Evolutionary conservation across 2,329 filamentous ascomycete species (phyloP), one percentile per base, ranked within the genome.

Genomic region (Aspergillus brasiliensis): DNA sequence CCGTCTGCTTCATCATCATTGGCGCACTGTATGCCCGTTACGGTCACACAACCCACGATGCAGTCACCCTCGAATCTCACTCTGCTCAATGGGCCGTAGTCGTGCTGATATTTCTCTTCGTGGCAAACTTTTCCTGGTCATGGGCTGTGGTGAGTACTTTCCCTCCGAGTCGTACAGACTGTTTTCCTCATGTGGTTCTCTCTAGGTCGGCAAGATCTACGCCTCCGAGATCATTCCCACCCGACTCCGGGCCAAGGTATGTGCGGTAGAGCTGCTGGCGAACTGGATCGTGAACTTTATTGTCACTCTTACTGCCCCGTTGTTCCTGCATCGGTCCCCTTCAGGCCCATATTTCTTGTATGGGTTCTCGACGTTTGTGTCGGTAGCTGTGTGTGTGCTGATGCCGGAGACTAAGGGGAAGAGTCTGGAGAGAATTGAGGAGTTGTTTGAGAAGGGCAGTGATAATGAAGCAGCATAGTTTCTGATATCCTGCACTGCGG

Each of bases 51-150:
- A 67, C 65, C 49, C 23, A 59, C 62, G 51, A 68, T 60, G 17
- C 44, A 59, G 46, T 62, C 31, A 27, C 60, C 52, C 17, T 73
- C 62, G 13, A 61, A 57, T 63, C 62, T 2, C 38, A 57, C 19
- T 42, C 62, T 23, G 62, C 59, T 28, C 62, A 63, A 28, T 63
- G 62, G 56, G 68, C 66, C 4, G 60, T 68, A 3, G 69, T 73
- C 27, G 69, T 70, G 1, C 66, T 73, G 42, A 70, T 73, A 3
- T 73, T 72, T 48, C 61, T 73, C 17, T 71, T 71, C 48, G 70
- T 72, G 25, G 61, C 65, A 23, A 62, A 62, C n/a, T 72, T 72
- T 57, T 69, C 64, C 2, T 62, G 70, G 59, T 69, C 69, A 7
- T 72, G 70, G 70, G 70, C 69, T 28, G 62, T 63, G 46, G 56